phyloP scores from a whole-genome alignment of 768 basidiomycete species.

The Postia placenta region DNA sequence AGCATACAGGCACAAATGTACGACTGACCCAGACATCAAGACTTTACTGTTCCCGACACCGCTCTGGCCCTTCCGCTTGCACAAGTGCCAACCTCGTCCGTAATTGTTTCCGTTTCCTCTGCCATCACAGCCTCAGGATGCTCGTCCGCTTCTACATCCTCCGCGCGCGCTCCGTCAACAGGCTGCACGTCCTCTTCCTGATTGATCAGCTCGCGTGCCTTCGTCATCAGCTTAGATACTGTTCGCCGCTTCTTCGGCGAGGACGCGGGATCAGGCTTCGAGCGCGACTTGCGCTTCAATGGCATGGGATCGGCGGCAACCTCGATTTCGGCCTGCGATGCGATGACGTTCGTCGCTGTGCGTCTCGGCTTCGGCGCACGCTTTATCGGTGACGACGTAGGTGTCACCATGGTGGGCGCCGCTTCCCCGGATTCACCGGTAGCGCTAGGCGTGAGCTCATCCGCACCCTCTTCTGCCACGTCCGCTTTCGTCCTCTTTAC shows the following conservation, averaged over 20 bases:
- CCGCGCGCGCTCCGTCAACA: slow-evolving; percentile 8
- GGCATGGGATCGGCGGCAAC: not conserved
- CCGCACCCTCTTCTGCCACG: too few species aligned
- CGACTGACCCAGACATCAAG: too few species aligned
- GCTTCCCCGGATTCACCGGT: not conserved
- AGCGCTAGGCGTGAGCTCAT: too few species aligned
- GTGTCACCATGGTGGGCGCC: not conserved
- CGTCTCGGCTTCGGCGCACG: not conserved
- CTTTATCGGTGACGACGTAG: not conserved
- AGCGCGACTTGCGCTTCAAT: not conserved
- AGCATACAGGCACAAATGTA: too few species aligned
- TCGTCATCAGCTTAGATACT: not conserved
- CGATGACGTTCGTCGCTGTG: slow-evolving; percentile 1
- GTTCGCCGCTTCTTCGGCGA: not conserved
- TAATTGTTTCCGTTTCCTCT: too few species aligned
- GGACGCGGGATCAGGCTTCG: too few species aligned
- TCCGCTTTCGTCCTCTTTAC: too few species aligned
- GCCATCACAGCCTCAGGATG: slow-evolving; percentile 11
- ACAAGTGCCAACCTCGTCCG: too few species aligned
- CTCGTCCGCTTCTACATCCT: slow-evolving; percentile 11
- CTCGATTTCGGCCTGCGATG: not conserved
- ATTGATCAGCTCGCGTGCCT: slow-evolving; percentile 1
- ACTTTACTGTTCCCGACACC: too few species aligned
- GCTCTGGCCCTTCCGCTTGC: too few species aligned
- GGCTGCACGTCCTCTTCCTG: slow-evolving; percentile 12